phyloP scores from a whole-genome alignment of 805 yeast genomes.

The Phaffomyces opuntiae region DNA sequence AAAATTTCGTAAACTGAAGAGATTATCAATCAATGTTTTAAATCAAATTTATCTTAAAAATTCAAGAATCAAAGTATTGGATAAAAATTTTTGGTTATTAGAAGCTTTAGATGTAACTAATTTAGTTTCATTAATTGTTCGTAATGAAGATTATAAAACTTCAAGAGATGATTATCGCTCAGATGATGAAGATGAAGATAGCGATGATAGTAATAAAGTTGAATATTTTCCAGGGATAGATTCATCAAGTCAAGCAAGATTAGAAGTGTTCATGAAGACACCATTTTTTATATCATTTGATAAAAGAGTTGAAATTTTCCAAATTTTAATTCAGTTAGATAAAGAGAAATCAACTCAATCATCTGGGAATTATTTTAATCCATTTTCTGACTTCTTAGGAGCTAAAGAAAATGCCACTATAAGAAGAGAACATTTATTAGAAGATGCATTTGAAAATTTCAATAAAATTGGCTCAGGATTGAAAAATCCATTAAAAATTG shows the following conservation, averaged over 20 bases:
- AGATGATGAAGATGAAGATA: constrained; percentile 12
- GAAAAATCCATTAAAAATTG: constrained; percentile 54
- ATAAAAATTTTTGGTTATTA: constrained; percentile 48
- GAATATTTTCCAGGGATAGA: constrained; percentile 2
- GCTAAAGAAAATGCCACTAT: constrained; percentile 40
- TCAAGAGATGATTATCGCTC: constrained; percentile 15
- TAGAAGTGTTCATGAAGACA: constrained; percentile 49
- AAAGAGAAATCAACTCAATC: constrained; percentile 18
- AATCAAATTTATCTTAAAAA: constrained; percentile 63
- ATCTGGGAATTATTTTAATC: constrained; percentile 3
- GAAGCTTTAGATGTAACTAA: constrained; percentile 26
- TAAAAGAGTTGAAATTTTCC: constrained; percentile 67
- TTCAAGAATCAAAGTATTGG: constrained; percentile 49
- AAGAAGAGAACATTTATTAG: constrained; percentile 61
- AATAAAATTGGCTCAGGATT: constrained; percentile 46
- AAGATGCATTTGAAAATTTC: constrained; percentile 65
- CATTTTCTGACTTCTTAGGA: constrained; percentile 12
- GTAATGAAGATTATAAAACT: constrained; percentile 34
- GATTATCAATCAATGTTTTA: constrained; percentile 42
- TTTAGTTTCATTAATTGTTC: constrained; percentile 31
- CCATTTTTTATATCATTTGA: constrained; percentile 81
- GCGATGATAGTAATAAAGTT: neutral
- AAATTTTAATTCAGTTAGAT: constrained; percentile 53
- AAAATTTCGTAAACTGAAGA: constrained; percentile 19
- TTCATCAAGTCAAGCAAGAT: constrained; percentile 22